Percentiles rank a stretch among this genome's conserved stretches.
Evolutionary conservation across 345 rosid genomes (phyloP).

Genomic region (Dipteronia sinensis): DNA sequence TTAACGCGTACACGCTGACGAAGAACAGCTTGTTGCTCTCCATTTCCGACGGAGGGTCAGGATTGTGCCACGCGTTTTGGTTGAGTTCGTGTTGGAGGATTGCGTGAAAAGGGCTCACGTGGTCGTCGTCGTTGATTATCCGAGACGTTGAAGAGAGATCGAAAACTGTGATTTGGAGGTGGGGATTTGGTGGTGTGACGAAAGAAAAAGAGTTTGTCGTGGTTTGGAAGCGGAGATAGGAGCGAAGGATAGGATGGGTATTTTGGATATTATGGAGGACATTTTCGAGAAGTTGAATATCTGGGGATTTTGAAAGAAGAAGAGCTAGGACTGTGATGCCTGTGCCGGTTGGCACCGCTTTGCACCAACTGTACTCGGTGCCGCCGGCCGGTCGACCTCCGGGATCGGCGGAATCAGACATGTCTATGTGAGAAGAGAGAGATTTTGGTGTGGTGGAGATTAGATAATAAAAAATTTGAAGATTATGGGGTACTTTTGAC

Average conservation of each 20-base stretch:
- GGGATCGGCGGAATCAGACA: conserved; percentile 24
- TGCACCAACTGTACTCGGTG: conserved; percentile 90
- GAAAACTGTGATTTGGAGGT: conserved; percentile 45
- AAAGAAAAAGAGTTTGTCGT: conserved; percentile 54
- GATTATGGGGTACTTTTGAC: no score
- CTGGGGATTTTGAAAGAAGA: conserved; percentile 45
- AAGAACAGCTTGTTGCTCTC: conserved; percentile 42
- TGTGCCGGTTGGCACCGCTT: conserved; percentile 77
- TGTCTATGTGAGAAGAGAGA: background rate
- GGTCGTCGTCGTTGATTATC: conserved; percentile 31
- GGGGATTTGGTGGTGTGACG: conserved; percentile 45
- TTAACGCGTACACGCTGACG: conserved; percentile 53
- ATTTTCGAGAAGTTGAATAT: conserved; percentile 43
- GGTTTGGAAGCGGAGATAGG: conserved; percentile 58
- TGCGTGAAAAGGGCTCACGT: conserved; percentile 38
- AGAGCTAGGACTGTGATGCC: conserved; percentile 81
- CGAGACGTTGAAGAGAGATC: conserved; percentile 56
- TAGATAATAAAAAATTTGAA: no score
- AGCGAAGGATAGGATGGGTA: conserved; percentile 73
- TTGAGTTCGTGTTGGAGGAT: conserved; percentile 78
- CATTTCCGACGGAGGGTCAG: conserved; percentile 24
- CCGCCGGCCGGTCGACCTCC: conserved; percentile 56
- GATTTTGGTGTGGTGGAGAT: no score
- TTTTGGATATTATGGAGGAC: conserved; percentile 62
- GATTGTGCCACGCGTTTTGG: conserved; percentile 55